phyloP scores from a whole-genome alignment of 495 filamentous ascomycete genomes.

The Aspergillus wentii region DNA sequence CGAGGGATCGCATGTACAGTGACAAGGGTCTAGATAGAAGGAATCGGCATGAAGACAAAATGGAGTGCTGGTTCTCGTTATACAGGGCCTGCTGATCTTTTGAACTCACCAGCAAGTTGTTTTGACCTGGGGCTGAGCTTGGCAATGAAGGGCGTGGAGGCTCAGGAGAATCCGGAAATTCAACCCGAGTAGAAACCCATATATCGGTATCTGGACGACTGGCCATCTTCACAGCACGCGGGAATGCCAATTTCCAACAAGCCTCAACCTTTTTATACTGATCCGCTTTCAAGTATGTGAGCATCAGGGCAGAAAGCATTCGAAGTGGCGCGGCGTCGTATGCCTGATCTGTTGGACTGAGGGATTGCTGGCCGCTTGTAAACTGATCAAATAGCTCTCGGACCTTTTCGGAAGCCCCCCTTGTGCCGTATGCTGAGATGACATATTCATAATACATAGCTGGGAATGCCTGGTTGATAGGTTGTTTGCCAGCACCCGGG shows the following conservation, averaged over 20 bases:
- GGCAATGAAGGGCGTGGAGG: constrained; percentile 9
- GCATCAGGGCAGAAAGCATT: constrained; percentile 63
- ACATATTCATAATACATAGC: constrained; percentile 53
- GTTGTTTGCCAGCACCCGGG: constrained; percentile 8
- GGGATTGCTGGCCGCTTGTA: constrained; percentile 24
- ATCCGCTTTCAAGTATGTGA: constrained; percentile 47
- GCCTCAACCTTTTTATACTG: constrained; percentile 55
- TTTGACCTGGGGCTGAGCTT: not conserved
- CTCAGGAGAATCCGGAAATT: not conserved
- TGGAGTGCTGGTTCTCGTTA: constrained; percentile 11
- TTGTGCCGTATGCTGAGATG: constrained; percentile 56
- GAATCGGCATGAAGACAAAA: constrained; percentile 53
- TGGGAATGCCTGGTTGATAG: constrained; percentile 30
- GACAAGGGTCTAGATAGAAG: constrained; percentile 51
- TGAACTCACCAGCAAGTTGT: not conserved
- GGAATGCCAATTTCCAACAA: constrained; percentile 60
- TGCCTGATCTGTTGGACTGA: constrained; percentile 13
- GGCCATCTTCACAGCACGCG: constrained; percentile 44
- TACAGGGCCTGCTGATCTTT: not conserved
- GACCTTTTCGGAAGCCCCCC: constrained; percentile 49
- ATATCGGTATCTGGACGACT: constrained; percentile 15
- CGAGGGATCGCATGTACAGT: constrained; percentile 56
- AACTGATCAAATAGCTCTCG: constrained; percentile 54
- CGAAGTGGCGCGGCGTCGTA: constrained; percentile 41
- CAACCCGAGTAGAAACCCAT: constrained; percentile 9